Percentiles rank a stretch among this genome's conserved stretches.
Evolutionary conservation across 2,329 filamentous ascomycete species (phyloP).

Genomic region (Nemania sp.): DNA sequence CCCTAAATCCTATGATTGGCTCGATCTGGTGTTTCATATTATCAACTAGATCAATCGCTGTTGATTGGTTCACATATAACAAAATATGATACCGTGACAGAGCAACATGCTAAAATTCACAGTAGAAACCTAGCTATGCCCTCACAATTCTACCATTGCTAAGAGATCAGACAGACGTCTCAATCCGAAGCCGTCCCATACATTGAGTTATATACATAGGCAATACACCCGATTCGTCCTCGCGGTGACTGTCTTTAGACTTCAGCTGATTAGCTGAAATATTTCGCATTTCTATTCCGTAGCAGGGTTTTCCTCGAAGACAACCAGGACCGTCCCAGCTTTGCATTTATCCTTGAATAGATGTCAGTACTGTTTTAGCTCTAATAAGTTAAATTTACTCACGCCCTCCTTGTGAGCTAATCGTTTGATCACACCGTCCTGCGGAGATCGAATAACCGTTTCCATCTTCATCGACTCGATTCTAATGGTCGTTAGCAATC

Average conservation of each 20-base stretch:
- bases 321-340: conserved; percentile 78
- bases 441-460: conserved; percentile 82
- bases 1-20: background rate
- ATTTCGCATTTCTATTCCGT: conserved; percentile 14
- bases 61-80: too few relatives aligned
- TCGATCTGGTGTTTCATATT: background rate
- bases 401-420: conserved; percentile 81
- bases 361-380: background rate
- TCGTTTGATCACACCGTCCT: conserved; percentile 77
- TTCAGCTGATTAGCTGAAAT: background rate
- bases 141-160: background rate
- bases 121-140: background rate
- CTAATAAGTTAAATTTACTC: conserved; percentile 53
- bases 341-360: conserved; percentile 77
- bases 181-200: background rate
- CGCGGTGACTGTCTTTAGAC: background rate
- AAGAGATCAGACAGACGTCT: background rate
- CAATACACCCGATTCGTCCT: background rate
- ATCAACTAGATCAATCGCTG: background rate
- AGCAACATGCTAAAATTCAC: background rate
- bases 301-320: conserved; percentile 70
- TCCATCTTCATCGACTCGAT: conserved; percentile 95
- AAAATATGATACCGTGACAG: background rate
- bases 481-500: conserved; percentile 52
- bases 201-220: conserved; percentile 24